A percentile compares a stretch with the other conserved stretches of the same genome.
phyloP scores from a whole-genome alignment of 192 early-diverging fungal species.

The Entomortierella lignicola region DNA sequence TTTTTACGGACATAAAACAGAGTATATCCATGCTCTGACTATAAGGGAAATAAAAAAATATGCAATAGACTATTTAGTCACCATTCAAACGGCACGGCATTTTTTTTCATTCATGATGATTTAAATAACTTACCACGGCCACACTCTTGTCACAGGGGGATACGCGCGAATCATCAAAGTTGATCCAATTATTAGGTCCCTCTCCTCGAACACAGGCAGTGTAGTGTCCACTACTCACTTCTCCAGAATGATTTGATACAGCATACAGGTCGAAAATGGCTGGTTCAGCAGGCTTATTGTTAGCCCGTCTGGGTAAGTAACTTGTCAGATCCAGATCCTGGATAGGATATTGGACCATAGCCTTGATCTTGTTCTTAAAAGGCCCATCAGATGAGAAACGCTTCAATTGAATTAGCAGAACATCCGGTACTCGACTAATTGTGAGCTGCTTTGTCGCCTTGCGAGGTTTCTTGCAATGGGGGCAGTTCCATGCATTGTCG shows the following conservation, averaged over 20 bases:
- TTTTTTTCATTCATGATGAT: no score
- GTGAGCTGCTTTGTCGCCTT: slow-evolving; percentile 81
- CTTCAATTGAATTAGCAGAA: slow-evolving; percentile 95
- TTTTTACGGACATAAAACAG: slow-evolving; percentile 52
- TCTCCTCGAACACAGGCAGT: slow-evolving; percentile 77
- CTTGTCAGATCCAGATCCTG: slow-evolving; percentile 66
- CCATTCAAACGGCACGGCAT: no score
- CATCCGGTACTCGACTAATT: slow-evolving; percentile 84
- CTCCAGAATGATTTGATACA: slow-evolving; percentile 85
- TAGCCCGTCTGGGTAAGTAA: slow-evolving; percentile 57
- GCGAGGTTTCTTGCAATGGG: slow-evolving; percentile 79
- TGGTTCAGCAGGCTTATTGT: slow-evolving; percentile 3
- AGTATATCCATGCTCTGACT: slow-evolving; percentile 55
- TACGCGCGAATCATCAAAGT: slow-evolving; percentile 89
- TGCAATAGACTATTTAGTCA: background rate
- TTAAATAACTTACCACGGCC: slow-evolving; percentile 60
- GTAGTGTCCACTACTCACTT: slow-evolving; percentile 82
- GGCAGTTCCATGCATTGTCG: slow-evolving; percentile 93
- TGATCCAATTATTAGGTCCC: slow-evolving; percentile 76
- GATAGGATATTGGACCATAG: slow-evolving; percentile 86
- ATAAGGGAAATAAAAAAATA: background rate
- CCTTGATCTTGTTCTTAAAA: slow-evolving; percentile 93
- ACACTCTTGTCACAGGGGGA: slow-evolving; percentile 65
- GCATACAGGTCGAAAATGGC: slow-evolving; percentile 83
- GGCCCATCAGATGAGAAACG: slow-evolving; percentile 93